Evolutionary conservation across 768 basidiomycete species (phyloP), one percentile per base, ranked within the genome.

Genomic region (Mycena chlorophos): DNA sequence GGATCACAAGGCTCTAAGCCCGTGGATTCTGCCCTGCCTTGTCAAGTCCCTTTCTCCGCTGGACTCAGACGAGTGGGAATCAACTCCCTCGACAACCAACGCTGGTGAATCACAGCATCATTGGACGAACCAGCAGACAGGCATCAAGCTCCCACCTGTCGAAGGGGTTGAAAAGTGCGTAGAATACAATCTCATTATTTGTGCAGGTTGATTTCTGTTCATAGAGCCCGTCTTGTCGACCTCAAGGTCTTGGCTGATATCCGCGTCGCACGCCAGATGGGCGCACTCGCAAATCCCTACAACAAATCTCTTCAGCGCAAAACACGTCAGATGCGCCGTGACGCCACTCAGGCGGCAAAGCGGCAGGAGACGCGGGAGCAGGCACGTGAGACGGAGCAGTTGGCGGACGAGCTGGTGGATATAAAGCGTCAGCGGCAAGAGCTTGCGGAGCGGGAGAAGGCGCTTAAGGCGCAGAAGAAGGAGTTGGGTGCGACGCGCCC

Each of bases 1-100:
- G 66, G 46, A 42, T 3, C 66, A 65, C 49, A 68, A 68, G 29
- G 31, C 55, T n/a, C 57, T 63, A n/a, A 62, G 54, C 45, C 58
- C 20, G 2, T 68, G 65, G 63, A 63, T 66, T 23, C 42, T 66
- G 14, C 62, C 63, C 2, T 63, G 57, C 26, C 52, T 68, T n/a
- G 50, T 73, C 28, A 61, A 60, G 28, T 64, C 52, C 4, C 58
- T 56, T 16, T 68, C 63, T 1, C 52, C 42, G 6, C 61, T 68
- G 16, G 6, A 23, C 20, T 42, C 61, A 1, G 48, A 57, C 8
- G 50, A 64, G 22, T 68, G 63, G 61, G 63, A 61, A n/a, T 31
- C 49, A 10, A 67, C 62, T 3, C 63, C 59, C 0, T 49, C 64
- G 1, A 65, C 64, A 29, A 65, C 66, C 0, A 67, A 67, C 46